Evolutionary conservation across 2,329 filamentous ascomycete species (phyloP).

Genomic region (Sporothrix protearum): DNA sequence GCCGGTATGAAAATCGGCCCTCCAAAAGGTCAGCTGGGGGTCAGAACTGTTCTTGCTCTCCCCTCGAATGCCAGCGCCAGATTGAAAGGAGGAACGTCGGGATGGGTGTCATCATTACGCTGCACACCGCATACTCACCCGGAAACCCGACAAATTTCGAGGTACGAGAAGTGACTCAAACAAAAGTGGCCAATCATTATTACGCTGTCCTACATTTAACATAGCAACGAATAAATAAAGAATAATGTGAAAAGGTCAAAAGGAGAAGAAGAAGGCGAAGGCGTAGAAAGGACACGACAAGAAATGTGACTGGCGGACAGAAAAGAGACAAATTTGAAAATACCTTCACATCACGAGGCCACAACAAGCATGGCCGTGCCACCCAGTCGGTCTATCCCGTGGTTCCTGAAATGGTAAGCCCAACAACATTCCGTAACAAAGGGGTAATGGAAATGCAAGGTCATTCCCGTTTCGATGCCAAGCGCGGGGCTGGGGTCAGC

Average conservation of each 20-base stretch:
- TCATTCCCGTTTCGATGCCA: slow-evolving; percentile 24
- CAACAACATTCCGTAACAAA: slow-evolving; percentile 28
- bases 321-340: slow-evolving; percentile 15
- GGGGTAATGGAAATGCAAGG: slow-evolving; percentile 34
- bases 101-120: no score
- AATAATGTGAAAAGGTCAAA: neutral
- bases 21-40: no score
- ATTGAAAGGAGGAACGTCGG: no score
- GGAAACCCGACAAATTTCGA: neutral
- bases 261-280: neutral
- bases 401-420: slow-evolving; percentile 14
- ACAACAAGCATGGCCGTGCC: neutral
- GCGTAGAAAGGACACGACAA: neutral
- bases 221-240: neutral
- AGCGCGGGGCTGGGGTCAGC: slow-evolving; percentile 29
- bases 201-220: neutral
- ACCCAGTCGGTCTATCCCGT: slow-evolving; percentile 4
- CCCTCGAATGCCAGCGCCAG: no score
- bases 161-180: neutral
- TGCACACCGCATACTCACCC: neutral
- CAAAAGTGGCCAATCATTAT: neutral
- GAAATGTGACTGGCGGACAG: neutral
- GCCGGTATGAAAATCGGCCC: no score
- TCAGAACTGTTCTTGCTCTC: no score
- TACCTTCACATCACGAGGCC: slow-evolving; percentile 17